phyloP scores from a whole-genome alignment of 495 filamentous ascomycete genomes.

The Pseudoneurospora amorphoporcata region DNA sequence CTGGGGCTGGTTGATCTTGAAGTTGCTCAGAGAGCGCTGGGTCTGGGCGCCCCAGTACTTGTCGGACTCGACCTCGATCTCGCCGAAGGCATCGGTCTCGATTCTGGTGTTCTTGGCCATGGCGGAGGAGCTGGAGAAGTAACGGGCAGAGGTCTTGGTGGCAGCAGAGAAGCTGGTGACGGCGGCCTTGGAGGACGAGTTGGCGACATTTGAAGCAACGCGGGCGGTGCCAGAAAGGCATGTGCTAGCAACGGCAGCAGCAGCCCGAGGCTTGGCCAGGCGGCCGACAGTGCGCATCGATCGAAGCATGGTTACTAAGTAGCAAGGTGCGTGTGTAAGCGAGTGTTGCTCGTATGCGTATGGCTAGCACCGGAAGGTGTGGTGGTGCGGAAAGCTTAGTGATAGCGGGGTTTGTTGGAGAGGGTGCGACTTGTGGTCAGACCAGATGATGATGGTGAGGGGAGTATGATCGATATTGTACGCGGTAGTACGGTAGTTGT shows the following conservation, averaged over 20 bases:
- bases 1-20: constrained; percentile 97
- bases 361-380: not conserved
- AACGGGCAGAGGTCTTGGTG: constrained; percentile 11
- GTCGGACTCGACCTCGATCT: constrained; percentile 82
- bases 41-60: constrained; percentile 99
- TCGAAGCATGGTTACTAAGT: constrained; percentile 29
- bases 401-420: not conserved
- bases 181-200: constrained; percentile 6
- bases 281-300: constrained; percentile 31
- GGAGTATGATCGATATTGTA: not conserved
- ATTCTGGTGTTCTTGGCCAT: constrained; percentile 53
- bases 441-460: not conserved
- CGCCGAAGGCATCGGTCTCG: constrained; percentile 95
- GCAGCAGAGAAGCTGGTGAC: not conserved
- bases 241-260: constrained; percentile 29
- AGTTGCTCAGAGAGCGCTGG: constrained; percentile 93
- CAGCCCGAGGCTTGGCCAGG: constrained; percentile 30
- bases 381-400: not conserved
- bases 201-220: constrained; percentile 9
- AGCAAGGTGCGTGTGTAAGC: not conserved
- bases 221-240: constrained; percentile 14
- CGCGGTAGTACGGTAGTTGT: not conserved
- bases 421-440: not conserved
- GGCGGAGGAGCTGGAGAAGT: constrained; percentile 34
- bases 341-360: not conserved